These are phyloP conservation scores for Vinca major DNA, from an alignment of 305 asterid genomes.

Conservation along the genomic window DNA sequence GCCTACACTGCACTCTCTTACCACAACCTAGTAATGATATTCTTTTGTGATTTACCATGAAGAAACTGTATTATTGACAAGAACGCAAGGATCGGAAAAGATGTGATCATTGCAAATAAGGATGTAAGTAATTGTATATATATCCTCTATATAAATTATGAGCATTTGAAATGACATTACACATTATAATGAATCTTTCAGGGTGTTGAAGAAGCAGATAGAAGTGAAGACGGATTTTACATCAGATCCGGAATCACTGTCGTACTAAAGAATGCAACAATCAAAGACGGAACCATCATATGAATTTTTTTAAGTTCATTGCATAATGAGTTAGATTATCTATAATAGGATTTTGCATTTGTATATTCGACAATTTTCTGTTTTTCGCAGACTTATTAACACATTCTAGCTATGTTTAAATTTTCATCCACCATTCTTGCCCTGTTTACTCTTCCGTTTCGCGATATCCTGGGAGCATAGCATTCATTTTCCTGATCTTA, in stretches of 20 bases:
- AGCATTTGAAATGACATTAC: neutral
- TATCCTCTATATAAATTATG: neutral
- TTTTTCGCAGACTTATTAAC: too few species aligned
- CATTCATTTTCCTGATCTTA: too few species aligned
- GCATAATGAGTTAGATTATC: too few species aligned
- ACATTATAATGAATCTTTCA: conserved; percentile 15
- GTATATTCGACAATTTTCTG: too few species aligned
- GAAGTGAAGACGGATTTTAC: conserved; percentile 69
- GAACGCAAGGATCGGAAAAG: conserved; percentile 81
- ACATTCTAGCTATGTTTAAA: too few species aligned
- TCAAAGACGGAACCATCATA: conserved; percentile 66
- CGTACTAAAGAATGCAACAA: conserved; percentile 69
- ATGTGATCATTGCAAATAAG: conserved; percentile 67
- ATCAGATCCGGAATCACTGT: conserved; percentile 80
- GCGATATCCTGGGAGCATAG: too few species aligned
- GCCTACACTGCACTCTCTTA: too few species aligned
- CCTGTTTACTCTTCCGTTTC: too few species aligned
- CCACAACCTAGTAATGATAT: conserved; percentile 3
- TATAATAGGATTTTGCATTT: too few species aligned
- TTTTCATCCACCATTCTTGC: too few species aligned
- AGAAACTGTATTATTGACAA: conserved; percentile 95
- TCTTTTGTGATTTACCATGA: conserved; percentile 16
- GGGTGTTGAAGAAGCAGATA: conserved; percentile 81
- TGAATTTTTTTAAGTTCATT: conserved; percentile 14
- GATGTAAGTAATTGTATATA: conserved; percentile 47